Evolutionary conservation across 1,284 basidiomycete species (phyloP), one percentile per base, ranked within the genome.

Genomic region (Wallemia hederae): DNA sequence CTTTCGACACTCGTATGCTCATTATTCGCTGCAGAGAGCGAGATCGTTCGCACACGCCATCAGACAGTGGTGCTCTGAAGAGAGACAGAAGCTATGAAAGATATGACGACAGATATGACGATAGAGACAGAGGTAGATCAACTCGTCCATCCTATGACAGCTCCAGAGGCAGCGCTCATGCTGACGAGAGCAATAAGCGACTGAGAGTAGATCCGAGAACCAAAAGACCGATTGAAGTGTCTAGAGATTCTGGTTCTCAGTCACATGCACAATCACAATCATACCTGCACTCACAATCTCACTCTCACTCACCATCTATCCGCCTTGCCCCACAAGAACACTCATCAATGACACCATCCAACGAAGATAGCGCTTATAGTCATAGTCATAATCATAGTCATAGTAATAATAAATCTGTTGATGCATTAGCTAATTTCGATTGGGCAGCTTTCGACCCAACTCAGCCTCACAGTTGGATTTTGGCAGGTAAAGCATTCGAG

Each of bases 401-500:
- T 17, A 49, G n/a, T 49, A 49, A 49, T 49, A 49, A 49, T 49
- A 49, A 49, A 49, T 17, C 39, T 17, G 39, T 49, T 49, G 39
- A 49, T 49, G 39, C 39, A 49, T 49, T 49, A 49, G 5, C 39
- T 49, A 49, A 49, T 58, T 58, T 58, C 24, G 25, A 58, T 28
- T 58, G 56, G 56, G n/a, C 9, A 9, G 7, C 19, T 14, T 58
- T 58, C 25, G 56, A 58, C 25, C 56, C 56, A 26, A 28, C 25
- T 28, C 27, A 26, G 17, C 25, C 56, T 9, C 9, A 25, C 7
- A 2, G 14, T 19, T 58, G 56, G 56, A 28, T 28, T 14, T 9
- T 28, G 27, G 56, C 56, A 14, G 56, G 56, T 5, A 28, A 26
- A 58, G 56, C 24, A 58, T 58, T 58, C 56, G 56, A 58, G 56